Percentiles rank a stretch among this genome's conserved stretches.
phyloP scores from a whole-genome alignment of 805 yeast species.

The Schizosaccharomyces pombe region DNA sequence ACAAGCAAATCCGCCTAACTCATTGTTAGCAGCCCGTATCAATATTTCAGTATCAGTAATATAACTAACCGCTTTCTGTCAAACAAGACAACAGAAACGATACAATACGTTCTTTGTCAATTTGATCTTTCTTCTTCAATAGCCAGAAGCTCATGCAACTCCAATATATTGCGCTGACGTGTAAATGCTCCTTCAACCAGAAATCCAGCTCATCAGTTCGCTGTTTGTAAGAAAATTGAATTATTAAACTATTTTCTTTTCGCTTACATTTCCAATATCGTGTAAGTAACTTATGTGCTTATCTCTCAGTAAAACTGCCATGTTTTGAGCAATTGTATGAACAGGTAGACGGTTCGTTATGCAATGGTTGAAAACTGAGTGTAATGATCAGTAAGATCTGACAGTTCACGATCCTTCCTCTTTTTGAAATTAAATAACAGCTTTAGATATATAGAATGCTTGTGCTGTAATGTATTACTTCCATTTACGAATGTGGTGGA shows the following conservation, averaged over 20 bases:
- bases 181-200: constrained; percentile 73
- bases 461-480: too few species aligned
- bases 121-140: constrained; percentile 30
- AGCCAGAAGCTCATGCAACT: constrained; percentile 57
- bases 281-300: neutral
- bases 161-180: constrained; percentile 90
- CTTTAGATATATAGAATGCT: too few species aligned
- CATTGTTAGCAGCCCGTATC: neutral
- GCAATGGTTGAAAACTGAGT: too few species aligned
- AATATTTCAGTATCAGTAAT: too few species aligned
- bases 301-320: neutral
- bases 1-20: constrained; percentile 42
- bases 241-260: neutral
- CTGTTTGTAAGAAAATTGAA: constrained; percentile 16
- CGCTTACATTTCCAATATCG: neutral
- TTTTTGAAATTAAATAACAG: too few species aligned
- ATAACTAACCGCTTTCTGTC: constrained; percentile 21
- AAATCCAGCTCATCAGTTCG: constrained; percentile 39
- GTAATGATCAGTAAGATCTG: too few species aligned
- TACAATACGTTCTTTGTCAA: constrained; percentile 39
- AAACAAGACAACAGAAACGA: constrained; percentile 50
- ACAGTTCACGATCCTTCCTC: too few species aligned
- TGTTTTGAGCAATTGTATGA: too few species aligned
- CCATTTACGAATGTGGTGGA: too few species aligned
- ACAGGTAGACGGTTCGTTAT: too few species aligned